Base-by-base conservation (phyloP, 2,329 filamentous ascomycete species). In the Nemania diffusa region DNA sequence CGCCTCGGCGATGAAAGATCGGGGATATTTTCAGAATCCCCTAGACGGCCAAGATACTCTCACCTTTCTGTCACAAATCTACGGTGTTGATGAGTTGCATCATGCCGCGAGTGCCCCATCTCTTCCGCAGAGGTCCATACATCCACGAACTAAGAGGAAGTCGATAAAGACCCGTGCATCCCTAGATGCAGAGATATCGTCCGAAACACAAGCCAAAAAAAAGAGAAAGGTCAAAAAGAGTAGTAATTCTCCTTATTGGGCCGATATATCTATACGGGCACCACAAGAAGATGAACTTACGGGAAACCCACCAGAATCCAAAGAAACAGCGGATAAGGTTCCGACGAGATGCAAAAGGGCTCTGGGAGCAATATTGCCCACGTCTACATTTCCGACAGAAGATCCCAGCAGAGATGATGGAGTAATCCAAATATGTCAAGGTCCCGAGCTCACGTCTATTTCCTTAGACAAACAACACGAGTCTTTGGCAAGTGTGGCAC, bases 1-100 rank as follows among this genome's bases (percentile, higher is more conserved):
- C 53, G 79, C 79, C 2, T 57, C 42, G 20, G 50, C 75, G 2
- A 64, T 80, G 70, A 73, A 60, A 53, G 66, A 75, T 11, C 70
- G 71, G 51, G 68, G 68, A 5, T 61, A 65, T 9, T 68, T 62
- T 34, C 34, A 60, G 2, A 26, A 73, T 13, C 69, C 74, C 1
- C 62, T 76, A 11, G 75, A 73, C 3, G 75, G 72, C 34, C 74
- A 72, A 48, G 75, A 77, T 61, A 44, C 70, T 6, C 71, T 77
- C 17, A 69, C 73, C 3, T 77, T 72, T 27, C 34, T 77, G 8
- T 22, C 67, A 15, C 71, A 68, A 32, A 55, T 77, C 37, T 57
- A 61, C 20, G 34, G 42, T 17, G 56, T 69, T 24, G 48, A 63
- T 20, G 46, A 9, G 9, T 1, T 40, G 24, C 7, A 3, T n/a